These are phyloP conservation scores for Priceomyces medius DNA, from an alignment of 805 yeast species.

Conservation along the genomic window DNA sequence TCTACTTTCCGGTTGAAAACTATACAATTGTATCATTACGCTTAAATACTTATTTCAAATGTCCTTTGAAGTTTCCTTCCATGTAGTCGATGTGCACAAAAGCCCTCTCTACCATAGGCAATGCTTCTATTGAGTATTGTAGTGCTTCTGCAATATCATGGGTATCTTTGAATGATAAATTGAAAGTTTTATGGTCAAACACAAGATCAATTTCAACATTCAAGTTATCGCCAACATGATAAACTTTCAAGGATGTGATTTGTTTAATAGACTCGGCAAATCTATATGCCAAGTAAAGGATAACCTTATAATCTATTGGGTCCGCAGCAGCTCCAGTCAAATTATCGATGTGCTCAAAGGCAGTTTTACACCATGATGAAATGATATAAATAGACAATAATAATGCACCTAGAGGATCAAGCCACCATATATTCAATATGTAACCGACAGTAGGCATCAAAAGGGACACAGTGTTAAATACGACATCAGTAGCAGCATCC, in stretches of 20 bases:
- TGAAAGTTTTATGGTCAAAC: conserved; percentile 41
- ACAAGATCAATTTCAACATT: conserved; percentile 77
- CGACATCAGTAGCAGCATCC: conserved; percentile 76
- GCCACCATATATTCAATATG: conserved; percentile 58
- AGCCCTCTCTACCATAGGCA: conserved; percentile 77
- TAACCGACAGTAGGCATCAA: conserved; percentile 66
- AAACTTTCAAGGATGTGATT: conserved; percentile 66
- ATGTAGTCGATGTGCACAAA: conserved; percentile 76
- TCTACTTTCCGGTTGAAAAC: too few relatives aligned
- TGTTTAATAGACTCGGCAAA: conserved; percentile 66
- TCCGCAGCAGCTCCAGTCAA: conserved; percentile 73
- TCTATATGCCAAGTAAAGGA: conserved; percentile 64
- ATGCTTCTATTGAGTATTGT: conserved; percentile 75
- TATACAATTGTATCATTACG: neutral
- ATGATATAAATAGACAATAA: conserved; percentile 61
- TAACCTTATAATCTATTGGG: conserved; percentile 59
- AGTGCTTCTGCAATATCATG: conserved; percentile 82
- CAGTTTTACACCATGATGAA: conserved; percentile 59
- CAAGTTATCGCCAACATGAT: conserved; percentile 75
- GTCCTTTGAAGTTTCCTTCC: conserved; percentile 45
- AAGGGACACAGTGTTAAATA: conserved; percentile 69
- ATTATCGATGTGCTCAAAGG: conserved; percentile 71
- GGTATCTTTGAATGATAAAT: conserved; percentile 57
- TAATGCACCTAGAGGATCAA: conserved; percentile 75
- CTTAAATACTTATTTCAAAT: conserved; percentile 22